Percentiles rank a stretch among this genome's conserved stretches.
These are phyloP conservation scores for Colletotrichum costaricense DNA, from an alignment of 2,329 filamentous ascomycete species.

Conservation along the genomic window DNA sequence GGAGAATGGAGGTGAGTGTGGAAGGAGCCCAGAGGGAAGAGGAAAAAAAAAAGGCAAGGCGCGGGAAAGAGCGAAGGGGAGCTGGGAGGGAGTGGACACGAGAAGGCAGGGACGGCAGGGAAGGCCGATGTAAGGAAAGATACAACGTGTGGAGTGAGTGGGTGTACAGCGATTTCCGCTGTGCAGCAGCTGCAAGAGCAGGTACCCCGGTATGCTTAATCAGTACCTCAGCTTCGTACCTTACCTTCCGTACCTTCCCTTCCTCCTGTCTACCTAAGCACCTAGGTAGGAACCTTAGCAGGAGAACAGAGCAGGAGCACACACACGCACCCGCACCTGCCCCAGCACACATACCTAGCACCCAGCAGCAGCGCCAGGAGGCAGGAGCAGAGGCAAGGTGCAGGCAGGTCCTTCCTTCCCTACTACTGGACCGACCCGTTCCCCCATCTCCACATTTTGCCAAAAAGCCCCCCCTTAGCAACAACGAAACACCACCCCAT, in stretches of 20 bases:
- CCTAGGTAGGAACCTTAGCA: neutral
- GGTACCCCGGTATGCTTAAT: neutral
- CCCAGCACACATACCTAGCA: neutral
- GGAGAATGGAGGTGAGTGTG: neutral
- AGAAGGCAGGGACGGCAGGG: neutral
- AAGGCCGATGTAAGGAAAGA: neutral
- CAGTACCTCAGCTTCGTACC: conserved; percentile 1
- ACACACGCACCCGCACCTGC: neutral
- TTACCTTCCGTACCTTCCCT: neutral
- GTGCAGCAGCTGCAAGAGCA: conserved; percentile 14
- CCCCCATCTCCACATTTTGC: conserved; percentile 36
- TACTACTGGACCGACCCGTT: conserved; percentile 29
- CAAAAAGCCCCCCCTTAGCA: conserved; percentile 36
- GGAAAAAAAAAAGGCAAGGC: conserved; percentile 1
- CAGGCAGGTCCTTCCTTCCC: neutral
- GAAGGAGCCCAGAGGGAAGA: neutral
- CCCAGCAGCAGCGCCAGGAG: neutral
- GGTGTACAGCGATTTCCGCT: conserved; percentile 14
- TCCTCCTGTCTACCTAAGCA: neutral
- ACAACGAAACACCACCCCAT: conserved; percentile 34
- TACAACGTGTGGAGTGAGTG: neutral
- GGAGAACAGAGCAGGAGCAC: neutral
- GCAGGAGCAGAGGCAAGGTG: neutral
- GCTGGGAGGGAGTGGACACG: neutral
- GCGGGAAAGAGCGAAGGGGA: neutral